phyloP scores from a whole-genome alignment of 2,329 filamentous ascomycete species.

The Aciculosporium take region DNA sequence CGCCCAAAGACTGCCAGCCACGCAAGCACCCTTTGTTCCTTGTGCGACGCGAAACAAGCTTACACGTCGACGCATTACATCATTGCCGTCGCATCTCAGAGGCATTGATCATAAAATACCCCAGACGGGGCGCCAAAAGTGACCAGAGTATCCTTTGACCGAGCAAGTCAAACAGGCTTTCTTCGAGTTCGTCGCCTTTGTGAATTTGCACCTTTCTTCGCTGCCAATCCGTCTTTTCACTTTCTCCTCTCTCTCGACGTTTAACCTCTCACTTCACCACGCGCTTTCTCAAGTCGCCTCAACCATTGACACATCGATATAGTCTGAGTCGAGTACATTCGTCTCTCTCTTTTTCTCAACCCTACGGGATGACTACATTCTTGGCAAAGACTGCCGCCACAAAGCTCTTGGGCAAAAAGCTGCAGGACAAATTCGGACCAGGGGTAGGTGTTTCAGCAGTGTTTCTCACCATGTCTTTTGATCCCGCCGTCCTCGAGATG shows the following conservation, averaged over 20 bases:
- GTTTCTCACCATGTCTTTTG: background rate
- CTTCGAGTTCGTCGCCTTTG: background rate
- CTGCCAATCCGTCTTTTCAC: background rate
- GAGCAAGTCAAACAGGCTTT: no score
- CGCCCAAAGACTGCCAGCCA: background rate
- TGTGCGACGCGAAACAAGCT: background rate
- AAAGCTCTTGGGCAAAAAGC: conserved; percentile 41
- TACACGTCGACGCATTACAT: conserved; percentile 11
- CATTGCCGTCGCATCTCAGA: conserved; percentile 8
- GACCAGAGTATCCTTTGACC: background rate
- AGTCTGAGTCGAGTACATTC: no score
- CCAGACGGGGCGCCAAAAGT: background rate
- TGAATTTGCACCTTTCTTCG: background rate
- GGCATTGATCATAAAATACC: background rate
- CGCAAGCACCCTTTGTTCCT: no score
- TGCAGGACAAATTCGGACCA: conserved; percentile 43
- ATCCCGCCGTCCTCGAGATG: background rate
- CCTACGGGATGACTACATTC: conserved; percentile 34
- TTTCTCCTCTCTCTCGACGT: background rate
- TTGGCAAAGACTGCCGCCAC: conserved; percentile 41
- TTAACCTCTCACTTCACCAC: background rate
- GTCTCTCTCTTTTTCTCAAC: no score
- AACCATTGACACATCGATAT: background rate
- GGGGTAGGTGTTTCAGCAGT: conserved; percentile 25
- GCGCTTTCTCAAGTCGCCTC: background rate